Conservation (phyloP, 2,329 filamentous ascomycete genomes). For the Aspergillus proliferans region DNA sequence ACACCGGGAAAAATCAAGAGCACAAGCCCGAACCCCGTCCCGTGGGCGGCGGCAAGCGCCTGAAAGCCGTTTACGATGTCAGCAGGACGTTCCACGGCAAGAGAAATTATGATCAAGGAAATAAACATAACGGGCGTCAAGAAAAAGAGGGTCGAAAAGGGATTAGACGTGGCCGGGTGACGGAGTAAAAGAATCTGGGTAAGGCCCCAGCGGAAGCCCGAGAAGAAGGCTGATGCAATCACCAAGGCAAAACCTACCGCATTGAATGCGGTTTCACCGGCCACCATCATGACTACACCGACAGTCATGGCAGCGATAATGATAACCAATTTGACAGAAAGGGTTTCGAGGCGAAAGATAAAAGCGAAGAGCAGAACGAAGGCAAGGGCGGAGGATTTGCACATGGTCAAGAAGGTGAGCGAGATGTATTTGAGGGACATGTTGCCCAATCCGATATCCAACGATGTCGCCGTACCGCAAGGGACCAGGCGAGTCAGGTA, state of each 20-base stretch:
- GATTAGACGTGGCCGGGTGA: constrained; percentile 91
- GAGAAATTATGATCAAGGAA: constrained; percentile 69
- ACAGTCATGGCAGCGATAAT: constrained; percentile 90
- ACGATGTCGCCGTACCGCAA: constrained; percentile 83
- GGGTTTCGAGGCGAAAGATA: constrained; percentile 80
- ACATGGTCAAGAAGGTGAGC: constrained; percentile 98
- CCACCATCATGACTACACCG: constrained; percentile 97
- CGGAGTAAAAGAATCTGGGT: constrained; percentile 92
- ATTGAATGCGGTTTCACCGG: constrained; percentile 86
- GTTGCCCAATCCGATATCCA: constrained; percentile 94
- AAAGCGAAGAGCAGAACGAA: constrained; percentile 96
- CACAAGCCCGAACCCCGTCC: constrained; percentile 57
- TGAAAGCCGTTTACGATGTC: constrained; percentile 61
- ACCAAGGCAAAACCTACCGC: constrained; percentile 82
- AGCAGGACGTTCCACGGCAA: constrained; percentile 75
- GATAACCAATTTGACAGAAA: constrained; percentile 74
- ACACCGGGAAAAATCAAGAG: constrained; percentile 84
- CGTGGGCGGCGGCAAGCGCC: constrained; percentile 61
- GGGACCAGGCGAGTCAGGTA: constrained; percentile 88
- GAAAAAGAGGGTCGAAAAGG: constrained; percentile 95
- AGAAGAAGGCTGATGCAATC: constrained; percentile 90
- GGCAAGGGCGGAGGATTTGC: constrained; percentile 91
- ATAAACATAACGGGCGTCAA: constrained; percentile 96
- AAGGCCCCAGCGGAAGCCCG: constrained; percentile 95
- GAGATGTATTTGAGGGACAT: constrained; percentile 94